phyloP scores from a whole-genome alignment of 192 early-diverging fungal species.

The Coemansia sp. region DNA sequence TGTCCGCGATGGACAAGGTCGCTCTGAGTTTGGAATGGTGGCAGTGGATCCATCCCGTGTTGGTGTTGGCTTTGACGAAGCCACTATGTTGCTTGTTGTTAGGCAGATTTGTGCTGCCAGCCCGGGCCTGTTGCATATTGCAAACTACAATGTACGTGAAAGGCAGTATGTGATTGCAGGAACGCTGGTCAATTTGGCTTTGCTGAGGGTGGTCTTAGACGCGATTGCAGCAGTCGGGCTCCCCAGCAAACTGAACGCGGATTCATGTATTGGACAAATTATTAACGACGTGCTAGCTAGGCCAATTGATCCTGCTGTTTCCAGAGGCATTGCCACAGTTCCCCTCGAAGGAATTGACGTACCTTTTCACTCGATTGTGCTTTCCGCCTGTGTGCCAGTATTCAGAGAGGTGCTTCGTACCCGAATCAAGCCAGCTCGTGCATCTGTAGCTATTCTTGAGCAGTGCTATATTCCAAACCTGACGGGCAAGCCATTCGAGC shows the following conservation, averaged over 20 bases:
- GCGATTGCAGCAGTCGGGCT: conserved; percentile 67
- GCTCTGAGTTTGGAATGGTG: conserved; percentile 92
- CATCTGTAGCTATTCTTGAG: conserved; percentile 70
- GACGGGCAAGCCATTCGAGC: conserved; percentile 84
- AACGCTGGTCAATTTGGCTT: conserved; percentile 70
- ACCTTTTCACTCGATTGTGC: conserved; percentile 84
- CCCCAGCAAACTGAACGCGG: conserved; percentile 74
- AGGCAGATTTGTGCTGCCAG: conserved; percentile 59
- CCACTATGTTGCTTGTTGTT: conserved; percentile 64
- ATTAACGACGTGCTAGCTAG: conserved; percentile 63
- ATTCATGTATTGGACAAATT: conserved; percentile 71
- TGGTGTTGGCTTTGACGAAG: conserved; percentile 68
- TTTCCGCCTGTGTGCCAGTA: conserved; percentile 75
- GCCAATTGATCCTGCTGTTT: conserved; percentile 60
- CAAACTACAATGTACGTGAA: conserved; percentile 94
- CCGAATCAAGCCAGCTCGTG: conserved; percentile 68
- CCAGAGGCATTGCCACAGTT: conserved; percentile 84
- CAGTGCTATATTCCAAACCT: conserved; percentile 92
- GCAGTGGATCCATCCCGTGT: conserved; percentile 88
- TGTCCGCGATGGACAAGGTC: conserved; percentile 69
- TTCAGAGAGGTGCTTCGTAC: conserved; percentile 80
- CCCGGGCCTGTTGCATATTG: conserved; percentile 76
- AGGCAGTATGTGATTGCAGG: conserved; percentile 92
- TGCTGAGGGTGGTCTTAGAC: conserved; percentile 81
- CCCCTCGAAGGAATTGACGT: conserved; percentile 89